phyloP scores from a whole-genome alignment of 2,329 filamentous ascomycete species.

The Curvularia spicifera region DNA sequence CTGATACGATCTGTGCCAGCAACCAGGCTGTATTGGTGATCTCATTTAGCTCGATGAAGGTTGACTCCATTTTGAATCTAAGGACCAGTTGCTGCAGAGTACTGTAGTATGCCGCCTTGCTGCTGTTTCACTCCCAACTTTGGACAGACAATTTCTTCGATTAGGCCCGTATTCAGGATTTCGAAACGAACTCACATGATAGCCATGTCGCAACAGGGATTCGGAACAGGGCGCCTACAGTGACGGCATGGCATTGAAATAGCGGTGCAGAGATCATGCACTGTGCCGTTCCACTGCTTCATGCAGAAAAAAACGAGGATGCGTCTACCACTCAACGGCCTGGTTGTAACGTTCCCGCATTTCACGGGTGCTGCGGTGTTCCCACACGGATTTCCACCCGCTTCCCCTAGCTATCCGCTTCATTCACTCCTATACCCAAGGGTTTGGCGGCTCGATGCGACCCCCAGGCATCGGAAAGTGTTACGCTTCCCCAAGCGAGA shows the following conservation, averaged over 20 bases:
- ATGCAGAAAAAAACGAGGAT: neutral
- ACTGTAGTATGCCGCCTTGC: neutral
- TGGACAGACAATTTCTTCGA: neutral
- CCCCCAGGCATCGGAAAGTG: constrained; percentile 3
- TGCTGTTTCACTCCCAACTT: constrained; percentile 1
- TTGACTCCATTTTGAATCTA: neutral
- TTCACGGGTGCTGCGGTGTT: neutral
- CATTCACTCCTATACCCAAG: neutral
- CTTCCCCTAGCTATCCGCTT: neutral
- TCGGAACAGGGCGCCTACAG: neutral
- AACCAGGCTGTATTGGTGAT: neutral
- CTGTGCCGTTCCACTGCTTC: neutral
- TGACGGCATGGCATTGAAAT: neutral
- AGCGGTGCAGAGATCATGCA: constrained; percentile 12
- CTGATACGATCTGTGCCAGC: constrained; percentile 3
- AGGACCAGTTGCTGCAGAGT: constrained; percentile 4
- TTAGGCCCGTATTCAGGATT: neutral
- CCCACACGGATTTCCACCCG: neutral
- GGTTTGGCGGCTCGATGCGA: neutral
- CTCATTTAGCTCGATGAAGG: neutral
- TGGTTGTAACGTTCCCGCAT: neutral
- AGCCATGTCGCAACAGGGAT: neutral
- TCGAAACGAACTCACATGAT: neutral
- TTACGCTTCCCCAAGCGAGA: neutral
- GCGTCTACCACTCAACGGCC: neutral